These are phyloP conservation scores for Aspergillus nidulans DNA, from an alignment of 495 filamentous ascomycete genomes.

Conservation along the genomic window DNA sequence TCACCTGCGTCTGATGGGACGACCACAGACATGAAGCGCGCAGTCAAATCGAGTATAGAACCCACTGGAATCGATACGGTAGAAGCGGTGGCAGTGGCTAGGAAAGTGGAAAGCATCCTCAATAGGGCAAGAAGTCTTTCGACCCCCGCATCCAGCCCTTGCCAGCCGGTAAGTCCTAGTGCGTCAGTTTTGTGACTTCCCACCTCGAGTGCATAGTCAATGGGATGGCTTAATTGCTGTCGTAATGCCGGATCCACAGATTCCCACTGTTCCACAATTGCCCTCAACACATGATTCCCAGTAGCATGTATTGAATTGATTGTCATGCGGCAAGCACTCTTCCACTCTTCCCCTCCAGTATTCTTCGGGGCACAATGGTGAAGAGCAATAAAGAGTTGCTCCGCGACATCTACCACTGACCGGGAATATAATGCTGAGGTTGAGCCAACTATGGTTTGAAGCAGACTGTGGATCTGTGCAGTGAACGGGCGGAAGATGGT, in stretches of 20 bases:
- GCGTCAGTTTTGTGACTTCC: conserved; percentile 32
- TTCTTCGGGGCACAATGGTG: conserved; percentile 75
- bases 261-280: conserved; percentile 73
- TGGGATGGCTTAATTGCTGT: conserved; percentile 17
- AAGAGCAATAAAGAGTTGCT: conserved; percentile 60
- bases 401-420: conserved; percentile 47
- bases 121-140: conserved; percentile 63
- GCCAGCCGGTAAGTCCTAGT: conserved; percentile 62
- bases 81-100: conserved; percentile 55
- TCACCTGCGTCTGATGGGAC: conserved; percentile 44
- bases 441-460: conserved; percentile 44
- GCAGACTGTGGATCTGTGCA: conserved; percentile 57
- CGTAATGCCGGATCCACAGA: conserved; percentile 40
- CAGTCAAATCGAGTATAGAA: conserved; percentile 58
- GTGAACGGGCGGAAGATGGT: conserved; percentile 74
- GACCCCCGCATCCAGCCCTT: conserved; percentile 63
- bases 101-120: conserved; percentile 47
- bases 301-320: conserved; percentile 62
- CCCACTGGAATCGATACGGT: conserved; percentile 61
- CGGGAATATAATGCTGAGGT: conserved; percentile 36
- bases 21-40: conserved; percentile 62
- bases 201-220: conserved; percentile 36
- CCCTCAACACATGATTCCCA: conserved; percentile 68
- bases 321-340: conserved; percentile 52
- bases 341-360: conserved; percentile 68